phyloP scores from a whole-genome alignment of 1,284 basidiomycete genomes.

The Pseudozyma thailandica region DNA sequence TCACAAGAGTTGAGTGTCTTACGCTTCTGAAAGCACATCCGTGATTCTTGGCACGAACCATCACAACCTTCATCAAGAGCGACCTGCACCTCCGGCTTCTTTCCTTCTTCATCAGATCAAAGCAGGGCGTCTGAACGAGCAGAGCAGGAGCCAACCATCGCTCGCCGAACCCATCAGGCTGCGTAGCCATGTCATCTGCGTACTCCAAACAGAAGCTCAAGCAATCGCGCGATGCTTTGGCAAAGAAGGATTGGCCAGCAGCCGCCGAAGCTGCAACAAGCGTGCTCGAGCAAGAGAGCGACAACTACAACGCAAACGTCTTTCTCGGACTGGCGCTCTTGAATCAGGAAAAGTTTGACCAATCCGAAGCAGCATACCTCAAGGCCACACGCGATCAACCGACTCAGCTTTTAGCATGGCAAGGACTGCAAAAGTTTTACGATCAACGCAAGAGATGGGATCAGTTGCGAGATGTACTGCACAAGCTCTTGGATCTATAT shows the following conservation, averaged over 20 bases:
- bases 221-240: slow-evolving; percentile 55
- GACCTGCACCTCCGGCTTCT: background rate
- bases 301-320: slow-evolving; percentile 67
- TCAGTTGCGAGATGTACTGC: slow-evolving; percentile 57
- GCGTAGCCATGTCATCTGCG: slow-evolving; percentile 36
- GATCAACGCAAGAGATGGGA: slow-evolving; percentile 65
- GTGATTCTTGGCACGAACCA: slow-evolving; percentile 3
- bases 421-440: slow-evolving; percentile 69
- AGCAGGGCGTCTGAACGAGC: background rate
- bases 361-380: slow-evolving; percentile 62
- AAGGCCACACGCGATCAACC: slow-evolving; percentile 67
- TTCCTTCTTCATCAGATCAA: background rate
- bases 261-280: slow-evolving; percentile 43
- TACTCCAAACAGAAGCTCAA: slow-evolving; percentile 61
- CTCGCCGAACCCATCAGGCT: slow-evolving; percentile 1
- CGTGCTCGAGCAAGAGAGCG: slow-evolving; percentile 57
- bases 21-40: background rate
- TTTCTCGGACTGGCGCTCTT: slow-evolving; percentile 59
- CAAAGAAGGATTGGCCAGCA: slow-evolving; percentile 51
- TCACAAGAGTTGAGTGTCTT: too few species aligned
- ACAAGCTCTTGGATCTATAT: slow-evolving; percentile 62
- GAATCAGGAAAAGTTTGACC: slow-evolving; percentile 44
- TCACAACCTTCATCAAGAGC: slow-evolving; percentile 7
- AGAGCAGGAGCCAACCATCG: background rate
- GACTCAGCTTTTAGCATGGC: slow-evolving; percentile 66